phyloP scores from a whole-genome alignment of 2,329 filamentous ascomycete genomes.

The Curvularia spicifera region DNA sequence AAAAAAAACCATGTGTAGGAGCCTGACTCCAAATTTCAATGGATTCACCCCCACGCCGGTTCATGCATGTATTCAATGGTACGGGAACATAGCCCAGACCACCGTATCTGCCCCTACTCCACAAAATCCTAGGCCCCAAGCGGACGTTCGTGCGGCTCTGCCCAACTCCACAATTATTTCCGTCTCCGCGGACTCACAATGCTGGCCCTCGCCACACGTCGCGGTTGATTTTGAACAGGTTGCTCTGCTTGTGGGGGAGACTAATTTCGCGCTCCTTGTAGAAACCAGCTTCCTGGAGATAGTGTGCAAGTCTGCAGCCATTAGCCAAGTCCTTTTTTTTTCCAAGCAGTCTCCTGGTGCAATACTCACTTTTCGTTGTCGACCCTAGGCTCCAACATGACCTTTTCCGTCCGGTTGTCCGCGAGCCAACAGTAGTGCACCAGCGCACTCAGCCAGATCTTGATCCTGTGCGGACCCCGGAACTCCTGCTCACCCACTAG shows the following conservation, averaged over 20 bases:
- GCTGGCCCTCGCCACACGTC: conserved; percentile 69
- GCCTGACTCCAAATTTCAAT: conserved; percentile 14
- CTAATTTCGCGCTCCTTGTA: conserved; percentile 84
- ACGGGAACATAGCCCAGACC: conserved; percentile 11
- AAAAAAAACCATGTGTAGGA: neutral
- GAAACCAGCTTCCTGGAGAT: conserved; percentile 78
- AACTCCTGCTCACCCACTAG: conserved; percentile 93
- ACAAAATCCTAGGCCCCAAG: conserved; percentile 20
- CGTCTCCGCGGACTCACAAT: conserved; percentile 25
- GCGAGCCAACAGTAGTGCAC: conserved; percentile 84
- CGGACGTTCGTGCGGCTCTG: conserved; percentile 18
- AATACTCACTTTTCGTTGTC: conserved; percentile 82
- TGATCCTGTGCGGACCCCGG: conserved; percentile 76
- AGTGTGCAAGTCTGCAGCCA: conserved; percentile 66
- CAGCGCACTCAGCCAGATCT: conserved; percentile 80
- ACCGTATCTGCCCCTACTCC: conserved; percentile 29
- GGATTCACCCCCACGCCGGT: neutral
- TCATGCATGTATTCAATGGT: conserved; percentile 12
- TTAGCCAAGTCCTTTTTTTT: conserved; percentile 13
- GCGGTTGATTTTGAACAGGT: conserved; percentile 78
- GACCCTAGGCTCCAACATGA: conserved; percentile 87
- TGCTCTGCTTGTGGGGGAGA: conserved; percentile 92
- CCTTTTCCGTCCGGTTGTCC: conserved; percentile 79
- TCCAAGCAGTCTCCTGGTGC: neutral
- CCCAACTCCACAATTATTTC: conserved; percentile 21